Percentiles rank a stretch among this genome's conserved stretches.
Conservation (phyloP, 2,329 filamentous ascomycete genomes). For the Cytospora mali region DNA sequence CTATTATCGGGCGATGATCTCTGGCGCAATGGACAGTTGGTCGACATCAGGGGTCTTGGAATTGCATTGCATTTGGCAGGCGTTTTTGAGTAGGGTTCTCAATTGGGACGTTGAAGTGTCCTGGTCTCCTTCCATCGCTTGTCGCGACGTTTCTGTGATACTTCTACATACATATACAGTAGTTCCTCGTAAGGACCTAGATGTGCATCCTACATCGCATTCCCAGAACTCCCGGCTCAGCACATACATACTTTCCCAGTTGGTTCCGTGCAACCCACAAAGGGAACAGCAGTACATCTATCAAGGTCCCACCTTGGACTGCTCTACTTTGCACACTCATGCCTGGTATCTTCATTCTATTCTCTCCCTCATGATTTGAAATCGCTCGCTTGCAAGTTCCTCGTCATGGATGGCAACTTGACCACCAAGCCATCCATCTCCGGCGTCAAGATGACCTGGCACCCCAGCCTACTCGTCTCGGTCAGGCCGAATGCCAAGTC, state of each 20-base stretch:
- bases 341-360: neutral
- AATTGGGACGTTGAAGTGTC: slow-evolving; percentile 16
- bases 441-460: slow-evolving; percentile 89
- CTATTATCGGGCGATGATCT: neutral
- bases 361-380: slow-evolving; percentile 55
- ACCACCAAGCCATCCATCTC: slow-evolving; percentile 86
- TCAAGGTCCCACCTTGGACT: neutral
- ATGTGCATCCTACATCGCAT: neutral
- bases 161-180: slow-evolving; percentile 24
- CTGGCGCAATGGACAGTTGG: neutral
- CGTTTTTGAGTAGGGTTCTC: slow-evolving; percentile 25
- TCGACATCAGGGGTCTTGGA: neutral
- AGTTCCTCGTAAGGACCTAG: neutral
- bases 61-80: slow-evolving; percentile 11
- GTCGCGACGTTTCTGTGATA: slow-evolving; percentile 9
- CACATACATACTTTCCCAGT: neutral
- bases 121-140: slow-evolving; percentile 1
- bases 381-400: slow-evolving; percentile 94
- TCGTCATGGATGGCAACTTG: slow-evolving; percentile 86
- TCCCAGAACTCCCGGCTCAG: neutral
- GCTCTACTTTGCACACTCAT: neutral
- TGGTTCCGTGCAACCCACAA: neutral
- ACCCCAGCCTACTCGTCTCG: slow-evolving; percentile 81
- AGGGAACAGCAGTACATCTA: neutral
- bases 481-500: slow-evolving; percentile 89